These are phyloP conservation scores for Fusarium sp. DNA, from an alignment of 2,329 filamentous ascomycete species.

Conservation along the genomic window DNA sequence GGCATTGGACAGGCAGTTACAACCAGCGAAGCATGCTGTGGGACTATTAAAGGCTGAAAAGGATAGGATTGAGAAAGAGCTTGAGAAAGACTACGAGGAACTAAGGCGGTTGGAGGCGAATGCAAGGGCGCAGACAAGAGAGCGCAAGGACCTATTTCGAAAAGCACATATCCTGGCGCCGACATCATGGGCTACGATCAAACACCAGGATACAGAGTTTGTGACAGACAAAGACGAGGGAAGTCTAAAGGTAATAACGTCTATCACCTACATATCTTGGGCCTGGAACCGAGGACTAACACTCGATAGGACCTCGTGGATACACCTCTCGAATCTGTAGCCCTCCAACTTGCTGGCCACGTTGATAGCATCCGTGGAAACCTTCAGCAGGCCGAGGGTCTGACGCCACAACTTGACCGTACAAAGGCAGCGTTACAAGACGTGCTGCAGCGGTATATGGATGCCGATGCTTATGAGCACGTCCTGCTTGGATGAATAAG, in stretches of 20 bases:
- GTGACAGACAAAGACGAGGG: slow-evolving; percentile 10
- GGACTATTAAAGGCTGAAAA: slow-evolving; percentile 69
- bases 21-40: slow-evolving; percentile 71
- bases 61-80: slow-evolving; percentile 63
- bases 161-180: slow-evolving; percentile 64
- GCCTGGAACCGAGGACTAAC: background rate
- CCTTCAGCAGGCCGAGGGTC: slow-evolving; percentile 63
- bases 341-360: slow-evolving; percentile 63
- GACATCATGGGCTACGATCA: slow-evolving; percentile 32
- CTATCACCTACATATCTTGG: background rate
- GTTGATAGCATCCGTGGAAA: slow-evolving; percentile 68
- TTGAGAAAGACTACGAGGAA: slow-evolving; percentile 66
- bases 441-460: slow-evolving; percentile 60
- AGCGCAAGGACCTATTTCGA: slow-evolving; percentile 61
- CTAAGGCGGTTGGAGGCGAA: slow-evolving; percentile 66
- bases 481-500: slow-evolving; percentile 56
- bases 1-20: slow-evolving; percentile 67
- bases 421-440: slow-evolving; percentile 62
- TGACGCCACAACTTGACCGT: slow-evolving; percentile 60
- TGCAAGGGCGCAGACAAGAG: slow-evolving; percentile 64
- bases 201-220: slow-evolving; percentile 24
- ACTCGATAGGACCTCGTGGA: slow-evolving; percentile 52
- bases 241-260: slow-evolving; percentile 41
- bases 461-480: slow-evolving; percentile 58
- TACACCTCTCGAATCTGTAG: slow-evolving; percentile 58